Evolutionary conservation across 2,329 filamentous ascomycete genomes (phyloP), one percentile per base, ranked within the genome.

Genomic region (Fusarium hainanense): DNA sequence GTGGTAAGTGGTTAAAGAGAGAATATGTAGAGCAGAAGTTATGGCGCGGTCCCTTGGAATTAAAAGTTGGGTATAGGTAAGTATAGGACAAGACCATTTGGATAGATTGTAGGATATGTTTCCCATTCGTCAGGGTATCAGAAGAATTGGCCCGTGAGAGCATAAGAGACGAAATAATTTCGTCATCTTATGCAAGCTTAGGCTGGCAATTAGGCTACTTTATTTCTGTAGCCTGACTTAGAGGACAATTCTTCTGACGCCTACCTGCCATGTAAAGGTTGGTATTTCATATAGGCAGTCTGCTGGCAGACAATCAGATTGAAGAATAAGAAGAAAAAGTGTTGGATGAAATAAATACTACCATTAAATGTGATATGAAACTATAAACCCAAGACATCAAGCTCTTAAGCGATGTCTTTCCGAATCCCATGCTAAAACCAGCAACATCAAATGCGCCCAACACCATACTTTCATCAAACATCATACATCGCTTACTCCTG

Each of bases 401-500:
- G 47, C 34, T 49, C 27, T 50, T 40, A 58, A 63, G 43, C 10
- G 23, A 40, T 25, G 48, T 40, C 62, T 46, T 65, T 54, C 54
- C 47, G 28, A 21, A 58, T 41, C 66, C 66, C 30, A 44, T 51
- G 52, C 42, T 42, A 51, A 52, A 63, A 32, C 32, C 23, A 30
- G n/a, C 27, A 16, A 46, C 32, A 32, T 47, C 46, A 49, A 55
- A 56, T 65, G 14, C 70, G 62, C 70, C 70, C 48, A 68, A 73
- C 69, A 59, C 66, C 59, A 30, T 63, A 59, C 51, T 56, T 59
- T 63, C 70, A 54, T 74, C 30, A 71, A 65, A 63, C 57, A 69
- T 71, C 46, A 65, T 42, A 49, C 42, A 55, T 72, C 51, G 23
- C 34, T 52, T 42, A 74, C 66, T 75, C 69, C 66, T 76, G 74